Evolutionary conservation across 2,329 filamentous ascomycete species (phyloP).

Genomic region (Fusarium torreyae): DNA sequence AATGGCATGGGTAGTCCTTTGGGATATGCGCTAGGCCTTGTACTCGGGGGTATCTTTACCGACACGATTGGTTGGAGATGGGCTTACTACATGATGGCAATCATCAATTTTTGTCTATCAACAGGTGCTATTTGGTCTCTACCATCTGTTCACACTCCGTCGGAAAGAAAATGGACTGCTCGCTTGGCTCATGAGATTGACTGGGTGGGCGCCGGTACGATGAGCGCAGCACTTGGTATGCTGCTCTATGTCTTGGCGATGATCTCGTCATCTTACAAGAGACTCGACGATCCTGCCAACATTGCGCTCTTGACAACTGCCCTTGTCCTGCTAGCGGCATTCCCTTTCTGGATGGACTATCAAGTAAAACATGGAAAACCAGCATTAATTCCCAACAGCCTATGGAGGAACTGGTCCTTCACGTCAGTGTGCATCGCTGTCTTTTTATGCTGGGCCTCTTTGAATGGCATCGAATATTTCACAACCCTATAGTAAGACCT

Average conservation of each 20-base stretch:
- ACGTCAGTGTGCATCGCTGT: constrained; percentile 68
- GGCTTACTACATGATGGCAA: constrained; percentile 59
- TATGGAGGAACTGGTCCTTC: constrained; percentile 71
- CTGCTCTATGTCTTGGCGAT: constrained; percentile 67
- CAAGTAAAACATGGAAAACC: constrained; percentile 64
- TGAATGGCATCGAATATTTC: constrained; percentile 65
- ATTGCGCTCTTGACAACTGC: constrained; percentile 62
- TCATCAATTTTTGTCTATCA: constrained; percentile 57
- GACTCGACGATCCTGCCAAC: constrained; percentile 59
- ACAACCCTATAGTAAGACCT: constrained; percentile 61
- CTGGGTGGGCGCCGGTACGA: constrained; percentile 65
- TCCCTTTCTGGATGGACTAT: constrained; percentile 68
- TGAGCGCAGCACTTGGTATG: constrained; percentile 63
- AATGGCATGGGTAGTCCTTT: constrained; percentile 63
- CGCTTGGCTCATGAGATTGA: constrained; percentile 62
- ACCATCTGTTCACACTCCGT: constrained; percentile 45
- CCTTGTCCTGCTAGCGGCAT: constrained; percentile 61
- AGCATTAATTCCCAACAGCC: constrained; percentile 71
- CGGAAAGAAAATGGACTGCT: constrained; percentile 48
- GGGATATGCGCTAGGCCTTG: constrained; percentile 65
- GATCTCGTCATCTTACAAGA: constrained; percentile 57
- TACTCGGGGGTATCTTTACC: constrained; percentile 65
- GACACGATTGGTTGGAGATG: constrained; percentile 65
- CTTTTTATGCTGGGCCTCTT: constrained; percentile 62
- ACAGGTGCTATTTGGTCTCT: constrained; percentile 56